Conservation (phyloP, 179 eudicot genomes). For the Gypsophila paniculata region DNA sequence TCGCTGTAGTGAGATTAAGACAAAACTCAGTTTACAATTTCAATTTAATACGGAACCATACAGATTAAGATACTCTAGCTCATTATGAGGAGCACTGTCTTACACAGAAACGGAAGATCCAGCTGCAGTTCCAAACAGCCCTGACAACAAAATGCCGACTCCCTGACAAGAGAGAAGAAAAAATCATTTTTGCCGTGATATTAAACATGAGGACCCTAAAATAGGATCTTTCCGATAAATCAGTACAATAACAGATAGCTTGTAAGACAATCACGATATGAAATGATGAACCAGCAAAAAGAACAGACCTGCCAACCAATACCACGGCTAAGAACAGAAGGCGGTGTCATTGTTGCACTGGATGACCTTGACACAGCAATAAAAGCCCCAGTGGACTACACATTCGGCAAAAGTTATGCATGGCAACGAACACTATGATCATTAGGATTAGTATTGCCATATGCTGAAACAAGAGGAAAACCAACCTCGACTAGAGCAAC, state of each 20-base stretch:
- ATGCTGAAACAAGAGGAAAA: conserved; percentile 6
- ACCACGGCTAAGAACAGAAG: conserved; percentile 91
- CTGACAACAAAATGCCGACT: conserved; percentile 69
- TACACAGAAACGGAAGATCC: conserved; percentile 84
- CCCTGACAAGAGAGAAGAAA: conserved; percentile 27
- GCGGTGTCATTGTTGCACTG: conserved; percentile 87
- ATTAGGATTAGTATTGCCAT: conserved; percentile 32
- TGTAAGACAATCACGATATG: not conserved
- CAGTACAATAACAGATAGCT: not conserved
- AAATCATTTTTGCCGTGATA: not conserved
- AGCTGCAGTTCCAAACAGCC: conserved; percentile 73
- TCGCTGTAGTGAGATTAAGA: conserved; percentile 45
- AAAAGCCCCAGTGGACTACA: conserved; percentile 90
- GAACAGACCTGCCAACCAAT: conserved; percentile 86
- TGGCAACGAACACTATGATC: not conserved
- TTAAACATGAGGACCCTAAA: no score
- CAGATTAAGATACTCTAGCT: not conserved
- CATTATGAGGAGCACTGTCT: conserved; percentile 19
- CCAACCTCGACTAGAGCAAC: conserved; percentile 53
- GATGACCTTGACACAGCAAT: conserved; percentile 71
- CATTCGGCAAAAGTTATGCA: conserved; percentile 17
- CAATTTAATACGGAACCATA: not conserved
- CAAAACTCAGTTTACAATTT: not conserved
- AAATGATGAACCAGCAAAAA: not conserved
- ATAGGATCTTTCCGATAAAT: not conserved